Evolutionary conservation across 768 basidiomycete genomes (phyloP).

Genomic region (Thelephora aurantiotincta): DNA sequence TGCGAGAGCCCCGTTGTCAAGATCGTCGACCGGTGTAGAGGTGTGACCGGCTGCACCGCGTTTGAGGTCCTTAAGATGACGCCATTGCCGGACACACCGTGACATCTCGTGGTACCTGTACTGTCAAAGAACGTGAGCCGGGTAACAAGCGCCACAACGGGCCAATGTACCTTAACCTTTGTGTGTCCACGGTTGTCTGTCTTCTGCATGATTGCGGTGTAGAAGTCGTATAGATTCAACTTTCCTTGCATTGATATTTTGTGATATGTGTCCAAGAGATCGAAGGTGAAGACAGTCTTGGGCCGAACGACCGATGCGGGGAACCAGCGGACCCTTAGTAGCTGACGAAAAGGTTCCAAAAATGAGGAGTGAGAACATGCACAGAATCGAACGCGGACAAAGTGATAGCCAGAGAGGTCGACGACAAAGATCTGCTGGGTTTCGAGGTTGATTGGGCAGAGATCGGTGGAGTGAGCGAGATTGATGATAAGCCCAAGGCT

Average conservation of each 20-base stretch:
- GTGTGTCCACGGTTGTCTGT: conserved; percentile 18
- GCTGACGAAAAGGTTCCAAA: conserved; percentile 8
- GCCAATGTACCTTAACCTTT: conserved; percentile 3
- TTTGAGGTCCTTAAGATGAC: conserved; percentile 10
- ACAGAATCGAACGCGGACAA: conserved; percentile 13
- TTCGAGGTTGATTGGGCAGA: conserved; percentile 8
- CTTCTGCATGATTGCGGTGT: conserved; percentile 11
- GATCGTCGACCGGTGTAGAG: conserved; percentile 6
- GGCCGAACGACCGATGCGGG: conserved; percentile 19
- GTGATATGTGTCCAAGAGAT: conserved; percentile 13
- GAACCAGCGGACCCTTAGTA: conserved; percentile 17
- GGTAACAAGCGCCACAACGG: neutral
- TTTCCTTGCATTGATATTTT: conserved; percentile 17
- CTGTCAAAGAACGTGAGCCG: conserved; percentile 1
- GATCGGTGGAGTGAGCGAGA: conserved; percentile 12
- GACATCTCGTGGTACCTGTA: conserved; percentile 8
- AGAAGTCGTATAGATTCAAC: conserved; percentile 19
- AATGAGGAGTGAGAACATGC: conserved; percentile 6
- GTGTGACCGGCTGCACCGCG: conserved; percentile 11
- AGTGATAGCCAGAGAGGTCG: conserved; percentile 14
- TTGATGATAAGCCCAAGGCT: conserved; percentile 12
- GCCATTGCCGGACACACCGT: conserved; percentile 8
- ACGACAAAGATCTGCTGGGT: too few relatives aligned
- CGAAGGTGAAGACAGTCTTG: too few relatives aligned
- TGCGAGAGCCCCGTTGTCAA: conserved; percentile 6